Base-by-base conservation (phyloP, 2,329 filamentous ascomycete genomes). In the Cladorrhinum sp. region DNA sequence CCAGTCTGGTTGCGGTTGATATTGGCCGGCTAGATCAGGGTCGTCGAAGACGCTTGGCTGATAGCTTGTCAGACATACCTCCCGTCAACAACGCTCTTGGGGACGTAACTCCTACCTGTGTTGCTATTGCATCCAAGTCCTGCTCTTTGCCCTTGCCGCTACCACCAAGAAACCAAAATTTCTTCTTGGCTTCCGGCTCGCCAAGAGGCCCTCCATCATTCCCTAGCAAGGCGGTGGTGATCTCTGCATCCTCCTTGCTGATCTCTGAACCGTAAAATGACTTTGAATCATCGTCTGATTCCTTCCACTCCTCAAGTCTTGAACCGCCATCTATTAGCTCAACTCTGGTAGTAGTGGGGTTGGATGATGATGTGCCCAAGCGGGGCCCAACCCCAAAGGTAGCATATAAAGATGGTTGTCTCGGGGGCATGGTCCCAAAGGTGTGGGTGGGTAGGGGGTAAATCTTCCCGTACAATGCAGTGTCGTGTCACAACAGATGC, bases 11-110 rank as follows among this genome's bases (percentile, higher is more conserved):
- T 58, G 59, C 4, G 67, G 67, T 10, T 41, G 52, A 29, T 67
- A 68, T 38, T 65, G 64, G 5, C 57, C 56, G 2, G 67, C 62
- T 3, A 67, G 59, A 22, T 63, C 64, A 1, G 59, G 57, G 16
- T 68, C 67, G 38, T 68, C 67, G 25, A 64, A 68, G 1, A 68
- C 67, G 16, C 66, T 67, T 12, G 62, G 63, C 61, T 66, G 57
- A 3, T 8, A 4, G 38, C n/a, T n/a, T n/a, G n/a, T n/a, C n/a
- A n/a, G n/a, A n/a, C n/a, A n/a, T n/a, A n/a, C n/a, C n/a, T n/a
- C n/a, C n/a, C n/a, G n/a, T n/a, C n/a, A n/a, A n/a, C n/a, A n/a
- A n/a, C n/a, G n/a, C n/a, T n/a, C n/a, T n/a, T n/a, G n/a, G n/a
- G n/a, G n/a, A n/a, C n/a, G 32, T 13, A 50, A 18, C 10, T 36